A percentile compares a stretch with the other conserved stretches of the same genome.
phyloP scores from a whole-genome alignment of 169 alveolate genomes.

The Eimeria nieschulzi region DNA sequence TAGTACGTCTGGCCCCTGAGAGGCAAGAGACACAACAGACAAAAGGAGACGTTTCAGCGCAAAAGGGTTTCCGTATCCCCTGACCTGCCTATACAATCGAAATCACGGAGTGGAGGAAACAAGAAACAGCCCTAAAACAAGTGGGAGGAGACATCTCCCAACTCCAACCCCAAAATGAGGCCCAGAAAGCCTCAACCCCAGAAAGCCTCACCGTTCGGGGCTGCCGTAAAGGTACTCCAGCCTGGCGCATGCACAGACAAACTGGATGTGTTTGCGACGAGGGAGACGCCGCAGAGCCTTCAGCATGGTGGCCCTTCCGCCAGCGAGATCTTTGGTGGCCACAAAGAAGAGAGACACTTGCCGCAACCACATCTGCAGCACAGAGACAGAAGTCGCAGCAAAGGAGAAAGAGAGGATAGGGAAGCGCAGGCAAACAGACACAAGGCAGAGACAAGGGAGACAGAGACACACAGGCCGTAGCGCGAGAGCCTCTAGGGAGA shows the following conservation, averaged over 20 bases:
- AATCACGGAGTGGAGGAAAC: neutral
- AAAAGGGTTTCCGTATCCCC: neutral
- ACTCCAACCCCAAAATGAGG: no score
- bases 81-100: neutral
- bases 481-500: no score
- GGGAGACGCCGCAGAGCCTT: slow-evolving; percentile 72
- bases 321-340: slow-evolving; percentile 52
- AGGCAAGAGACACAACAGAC: neutral
- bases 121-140: no score
- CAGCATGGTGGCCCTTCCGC: slow-evolving; percentile 67
- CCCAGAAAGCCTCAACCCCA: no score
- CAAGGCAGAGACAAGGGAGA: neutral
- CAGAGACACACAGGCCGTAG: neutral
- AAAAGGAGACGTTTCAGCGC: no score
- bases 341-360: slow-evolving; percentile 63
- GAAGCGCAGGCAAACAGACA: neutral
- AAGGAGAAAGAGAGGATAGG: neutral
- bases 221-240: slow-evolving; percentile 72
- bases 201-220: slow-evolving; percentile 42
- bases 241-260: slow-evolving; percentile 71
- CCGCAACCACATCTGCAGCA: slow-evolving; percentile 78
- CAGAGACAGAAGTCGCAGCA: neutral
- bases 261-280: slow-evolving; percentile 73
- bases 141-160: no score
- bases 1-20: slow-evolving; percentile 79